Evolutionary conservation across 1,284 basidiomycete genomes (phyloP).

Genomic region (Sphaerobolus stellatus): DNA sequence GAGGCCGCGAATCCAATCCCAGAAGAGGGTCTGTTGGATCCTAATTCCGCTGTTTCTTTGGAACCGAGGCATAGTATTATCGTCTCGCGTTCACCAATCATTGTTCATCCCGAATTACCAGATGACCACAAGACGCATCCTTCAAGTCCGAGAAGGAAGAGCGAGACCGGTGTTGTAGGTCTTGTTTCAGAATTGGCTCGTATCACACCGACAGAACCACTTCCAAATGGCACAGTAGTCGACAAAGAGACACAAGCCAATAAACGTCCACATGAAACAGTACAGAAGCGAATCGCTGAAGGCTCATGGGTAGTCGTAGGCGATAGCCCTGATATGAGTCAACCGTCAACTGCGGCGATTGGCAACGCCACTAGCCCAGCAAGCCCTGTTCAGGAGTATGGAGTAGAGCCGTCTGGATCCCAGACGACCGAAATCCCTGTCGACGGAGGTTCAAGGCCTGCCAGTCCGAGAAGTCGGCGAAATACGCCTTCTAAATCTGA

Average conservation of each 20-base stretch:
- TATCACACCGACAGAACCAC: background rate
- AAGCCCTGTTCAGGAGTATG: too few relatives aligned
- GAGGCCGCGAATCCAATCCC: background rate
- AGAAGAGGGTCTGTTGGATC: background rate
- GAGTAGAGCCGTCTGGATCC: background rate
- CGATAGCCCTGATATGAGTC: background rate
- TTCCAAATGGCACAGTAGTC: background rate
- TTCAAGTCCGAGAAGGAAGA: background rate
- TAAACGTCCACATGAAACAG: background rate
- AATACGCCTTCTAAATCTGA: background rate
- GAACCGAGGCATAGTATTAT: background rate
- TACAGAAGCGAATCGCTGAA: too few relatives aligned
- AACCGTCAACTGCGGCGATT: background rate
- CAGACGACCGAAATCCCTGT: background rate
- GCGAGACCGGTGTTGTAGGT: background rate
- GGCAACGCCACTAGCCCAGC: too few relatives aligned
- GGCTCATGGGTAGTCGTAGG: background rate
- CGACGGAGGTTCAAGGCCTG: background rate
- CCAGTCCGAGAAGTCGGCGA: background rate
- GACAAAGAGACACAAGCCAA: background rate
- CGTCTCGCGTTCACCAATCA: slow-evolving; percentile 1
- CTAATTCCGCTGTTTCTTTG: background rate
- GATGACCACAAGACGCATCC: background rate
- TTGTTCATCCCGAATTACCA: background rate
- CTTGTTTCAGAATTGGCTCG: background rate